A percentile compares a stretch with the other conserved stretches of the same genome.
Evolutionary conservation across 73 alveolate species (phyloP).

Genomic region (Uronychia binucleata): DNA sequence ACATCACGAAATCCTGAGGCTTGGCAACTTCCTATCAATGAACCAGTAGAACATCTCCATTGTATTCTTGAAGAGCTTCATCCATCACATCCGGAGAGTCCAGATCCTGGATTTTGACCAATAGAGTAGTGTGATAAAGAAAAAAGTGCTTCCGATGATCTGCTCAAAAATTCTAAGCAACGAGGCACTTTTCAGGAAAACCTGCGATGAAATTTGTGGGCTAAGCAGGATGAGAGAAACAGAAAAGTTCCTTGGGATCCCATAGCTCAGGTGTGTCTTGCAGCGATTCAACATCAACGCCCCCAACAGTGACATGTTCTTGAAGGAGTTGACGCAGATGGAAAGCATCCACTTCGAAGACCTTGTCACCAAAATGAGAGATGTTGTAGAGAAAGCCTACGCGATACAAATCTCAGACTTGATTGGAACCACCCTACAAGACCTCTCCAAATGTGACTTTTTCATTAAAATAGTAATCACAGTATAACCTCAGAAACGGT

Average conservation of each 20-base stretch:
- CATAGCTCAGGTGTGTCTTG: conserved; percentile 43
- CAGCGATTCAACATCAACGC: conserved; percentile 30
- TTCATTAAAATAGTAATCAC: conserved; percentile 11
- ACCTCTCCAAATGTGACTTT: conserved; percentile 36
- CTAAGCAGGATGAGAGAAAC: conserved; percentile 45
- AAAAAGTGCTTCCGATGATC: conserved; percentile 34
- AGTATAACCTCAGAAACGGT: background rate
- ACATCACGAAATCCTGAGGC: conserved; percentile 10
- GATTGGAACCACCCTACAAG: conserved; percentile 1
- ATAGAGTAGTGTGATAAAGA: background rate
- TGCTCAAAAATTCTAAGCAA: conserved; percentile 45
- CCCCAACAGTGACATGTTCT: conserved; percentile 32
- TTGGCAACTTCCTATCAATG: conserved; percentile 36
- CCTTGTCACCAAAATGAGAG: conserved; percentile 38
- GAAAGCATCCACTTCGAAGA: conserved; percentile 44
- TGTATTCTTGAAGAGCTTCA: conserved; percentile 31
- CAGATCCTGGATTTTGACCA: background rate
- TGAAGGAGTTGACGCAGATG: conserved; percentile 23
- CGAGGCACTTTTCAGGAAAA: conserved; percentile 37
- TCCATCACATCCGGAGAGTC: conserved; percentile 54
- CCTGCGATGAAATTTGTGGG: conserved; percentile 25
- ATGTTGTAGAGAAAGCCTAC: conserved; percentile 24
- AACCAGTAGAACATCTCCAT: conserved; percentile 27
- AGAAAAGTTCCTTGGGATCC: conserved; percentile 23
- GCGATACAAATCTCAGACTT: conserved; percentile 20